These are phyloP conservation scores for Mimosa bimucronata DNA, from an alignment of 306 rosid species.

Conservation along the genomic window DNA sequence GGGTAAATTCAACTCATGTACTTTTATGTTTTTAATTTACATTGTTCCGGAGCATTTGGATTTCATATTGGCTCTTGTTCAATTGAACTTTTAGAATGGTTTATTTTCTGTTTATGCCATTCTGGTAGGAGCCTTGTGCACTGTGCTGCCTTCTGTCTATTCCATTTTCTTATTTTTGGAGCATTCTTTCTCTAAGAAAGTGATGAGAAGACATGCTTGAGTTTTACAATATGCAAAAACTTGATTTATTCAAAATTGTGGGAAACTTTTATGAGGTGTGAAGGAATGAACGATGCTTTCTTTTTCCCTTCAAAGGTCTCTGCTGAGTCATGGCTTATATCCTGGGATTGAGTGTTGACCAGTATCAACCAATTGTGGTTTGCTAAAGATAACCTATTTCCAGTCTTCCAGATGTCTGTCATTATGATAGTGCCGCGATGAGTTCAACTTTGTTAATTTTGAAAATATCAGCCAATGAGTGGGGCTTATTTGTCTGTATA, in stretches of 20 bases:
- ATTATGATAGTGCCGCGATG: neutral
- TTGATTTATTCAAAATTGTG: constrained; percentile 17
- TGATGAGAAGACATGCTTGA: neutral
- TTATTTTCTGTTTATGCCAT: constrained; percentile 14
- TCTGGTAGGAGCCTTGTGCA: no score
- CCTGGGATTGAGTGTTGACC: neutral
- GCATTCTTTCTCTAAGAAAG: constrained; percentile 23
- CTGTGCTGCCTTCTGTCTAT: constrained; percentile 9
- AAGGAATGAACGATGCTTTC: constrained; percentile 22
- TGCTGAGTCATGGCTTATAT: neutral
- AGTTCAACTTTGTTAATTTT: neutral
- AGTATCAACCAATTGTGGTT: neutral
- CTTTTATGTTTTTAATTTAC: constrained; percentile 12
- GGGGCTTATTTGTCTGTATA: neutral
- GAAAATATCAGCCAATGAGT: neutral
- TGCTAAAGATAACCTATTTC: neutral
- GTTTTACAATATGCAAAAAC: neutral
- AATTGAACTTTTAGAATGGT: constrained; percentile 16
- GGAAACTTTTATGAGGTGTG: neutral
- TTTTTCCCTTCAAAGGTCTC: constrained; percentile 18
- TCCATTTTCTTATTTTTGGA: constrained; percentile 3
- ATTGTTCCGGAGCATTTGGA: constrained; percentile 16
- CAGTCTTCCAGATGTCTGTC: neutral
- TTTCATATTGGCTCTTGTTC: constrained; percentile 26
- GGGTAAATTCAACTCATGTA: constrained; percentile 61